These are phyloP conservation scores for Rosa rugosa DNA, from an alignment of 306 rosid species.

Conservation along the genomic window DNA sequence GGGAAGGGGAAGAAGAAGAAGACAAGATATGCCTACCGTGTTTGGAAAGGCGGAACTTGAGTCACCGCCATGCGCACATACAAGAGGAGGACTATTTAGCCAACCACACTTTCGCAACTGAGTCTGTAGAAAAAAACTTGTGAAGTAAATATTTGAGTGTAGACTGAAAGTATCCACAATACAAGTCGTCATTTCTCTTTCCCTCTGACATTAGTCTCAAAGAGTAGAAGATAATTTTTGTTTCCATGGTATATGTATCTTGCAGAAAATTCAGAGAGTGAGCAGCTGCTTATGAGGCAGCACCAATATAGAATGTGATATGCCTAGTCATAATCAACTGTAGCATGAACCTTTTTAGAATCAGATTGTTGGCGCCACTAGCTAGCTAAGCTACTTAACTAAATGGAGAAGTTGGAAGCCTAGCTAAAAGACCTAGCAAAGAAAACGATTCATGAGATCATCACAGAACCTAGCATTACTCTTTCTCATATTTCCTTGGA, in stretches of 20 bases:
- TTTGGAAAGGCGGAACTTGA: slow-evolving; percentile 71
- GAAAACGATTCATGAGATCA: neutral
- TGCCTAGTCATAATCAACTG: neutral
- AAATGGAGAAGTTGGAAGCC: neutral
- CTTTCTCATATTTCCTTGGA: neutral
- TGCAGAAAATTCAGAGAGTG: neutral
- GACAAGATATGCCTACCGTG: slow-evolving; percentile 44
- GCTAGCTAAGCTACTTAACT: neutral
- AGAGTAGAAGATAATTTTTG: neutral
- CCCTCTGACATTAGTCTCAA: neutral
- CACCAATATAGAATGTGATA: neutral
- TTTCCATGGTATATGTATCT: neutral
- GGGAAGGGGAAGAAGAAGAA: too few species aligned
- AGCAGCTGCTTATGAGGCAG: too few species aligned
- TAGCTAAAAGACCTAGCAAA: neutral
- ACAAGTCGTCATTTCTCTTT: neutral
- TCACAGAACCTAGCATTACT: neutral
- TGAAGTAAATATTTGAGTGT: neutral
- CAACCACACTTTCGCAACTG: slow-evolving; percentile 60
- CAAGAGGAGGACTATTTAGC: slow-evolving; percentile 70
- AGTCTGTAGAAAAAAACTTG: slow-evolving; percentile 33
- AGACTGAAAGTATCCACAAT: neutral
- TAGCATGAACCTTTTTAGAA: neutral
- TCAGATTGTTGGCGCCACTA: too few species aligned
- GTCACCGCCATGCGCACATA: slow-evolving; percentile 95